Evolutionary conservation across 768 basidiomycete species (phyloP), one percentile per base, ranked within the genome.

Genomic region (Lyophyllum semitale): DNA sequence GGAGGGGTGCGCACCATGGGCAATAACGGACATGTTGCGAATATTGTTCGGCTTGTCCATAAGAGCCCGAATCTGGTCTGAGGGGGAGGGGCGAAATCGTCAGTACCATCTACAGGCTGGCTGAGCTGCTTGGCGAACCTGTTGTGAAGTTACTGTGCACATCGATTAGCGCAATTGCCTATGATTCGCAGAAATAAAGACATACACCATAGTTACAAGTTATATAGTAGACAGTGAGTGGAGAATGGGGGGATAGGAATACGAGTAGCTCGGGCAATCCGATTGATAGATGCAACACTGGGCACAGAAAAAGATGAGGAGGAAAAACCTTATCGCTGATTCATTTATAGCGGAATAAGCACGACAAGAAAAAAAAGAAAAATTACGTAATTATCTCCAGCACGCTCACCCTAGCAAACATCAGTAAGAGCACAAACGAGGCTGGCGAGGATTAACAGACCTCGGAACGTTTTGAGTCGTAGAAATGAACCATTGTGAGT

Each of bases 1-100:
- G 50, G 23, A 44, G 51, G 48, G 27, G 9, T 22, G 46, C 84
- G 62, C 51, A 90, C 91, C 90, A 73, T 93, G 89, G 62, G 91
- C 91, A 68, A 92, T 91, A 67, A 91, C 90, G 82, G 86, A 88
- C 91, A 93, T 92, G 80, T 93, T 93, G 75, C 92, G 87, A 68
- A 94, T 93, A 75, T 94, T 94, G 48, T 89, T 92, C 63, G 93
- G 84, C 71, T 71, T 77, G 83, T 93, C 89, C 93, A 94, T 94
- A 58, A 94, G 87, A 61, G 55, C 77, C 70, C 93, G 87, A 68
- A 94, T 87, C 79, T 94, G 89, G 71, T 91, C 91, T 93, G 64
- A 56, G 53, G 42, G 48, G 26, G 8, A 30, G 18, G 18, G 54
- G 15, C 3, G 2, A 4, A 54, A 11, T 37, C 20, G n/a, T 60